phyloP scores from a whole-genome alignment of 192 early-diverging fungal genomes.

The Anaeromyces robustus region DNA sequence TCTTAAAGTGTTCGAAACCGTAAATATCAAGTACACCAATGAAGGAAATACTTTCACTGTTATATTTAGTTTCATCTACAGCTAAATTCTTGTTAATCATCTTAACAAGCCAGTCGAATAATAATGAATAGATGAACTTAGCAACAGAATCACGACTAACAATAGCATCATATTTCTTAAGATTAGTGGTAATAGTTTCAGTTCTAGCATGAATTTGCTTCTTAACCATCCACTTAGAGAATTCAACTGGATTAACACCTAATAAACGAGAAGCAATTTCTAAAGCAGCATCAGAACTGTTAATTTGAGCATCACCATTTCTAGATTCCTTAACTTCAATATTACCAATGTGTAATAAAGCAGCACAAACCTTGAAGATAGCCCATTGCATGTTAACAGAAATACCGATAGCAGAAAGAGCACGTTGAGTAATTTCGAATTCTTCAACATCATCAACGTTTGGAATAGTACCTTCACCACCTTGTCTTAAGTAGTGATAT shows the following conservation, averaged over 20 bases:
- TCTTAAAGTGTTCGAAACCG: constrained; percentile 97
- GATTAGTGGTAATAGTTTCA: constrained; percentile 78
- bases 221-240: constrained; percentile 89
- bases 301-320: constrained; percentile 47
- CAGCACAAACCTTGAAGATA: constrained; percentile 82
- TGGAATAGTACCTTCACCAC: constrained; percentile 53
- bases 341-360: constrained; percentile 89
- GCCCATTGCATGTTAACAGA: constrained; percentile 62
- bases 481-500: constrained; percentile 83
- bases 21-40: constrained; percentile 99
- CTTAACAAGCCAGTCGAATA: constrained; percentile 94
- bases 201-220: constrained; percentile 78
- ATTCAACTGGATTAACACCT: constrained; percentile 58
- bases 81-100: constrained; percentile 70
- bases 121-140: constrained; percentile 87
- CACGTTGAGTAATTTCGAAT: constrained; percentile 73
- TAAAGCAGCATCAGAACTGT: constrained; percentile 62
- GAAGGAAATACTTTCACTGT: constrained; percentile 33
- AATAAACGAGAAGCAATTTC: constrained; percentile 53
- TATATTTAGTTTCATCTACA: constrained; percentile 24
- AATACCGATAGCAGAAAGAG: constrained; percentile 75
- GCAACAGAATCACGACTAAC: constrained; percentile 84
- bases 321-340: constrained; percentile 63
- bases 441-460: constrained; percentile 87
- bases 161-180: constrained; percentile 54